A percentile compares a stretch with the other conserved stretches of the same genome.
Conservation (phyloP, 768 basidiomycete genomes). For the Lentinus tigrinus region DNA sequence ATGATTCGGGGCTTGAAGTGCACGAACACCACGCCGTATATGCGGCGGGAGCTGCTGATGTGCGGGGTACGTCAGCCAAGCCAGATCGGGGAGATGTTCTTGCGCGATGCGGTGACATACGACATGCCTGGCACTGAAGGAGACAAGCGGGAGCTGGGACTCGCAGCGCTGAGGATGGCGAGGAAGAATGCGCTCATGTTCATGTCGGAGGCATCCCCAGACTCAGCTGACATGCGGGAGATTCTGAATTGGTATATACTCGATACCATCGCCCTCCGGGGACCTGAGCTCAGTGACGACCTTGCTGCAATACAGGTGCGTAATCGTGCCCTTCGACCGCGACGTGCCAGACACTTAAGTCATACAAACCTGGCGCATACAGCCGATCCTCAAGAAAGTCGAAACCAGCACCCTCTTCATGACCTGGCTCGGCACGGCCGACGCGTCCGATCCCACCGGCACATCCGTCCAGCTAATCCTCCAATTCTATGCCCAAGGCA, state of each 20-base stretch:
- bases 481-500: too few relatives aligned
- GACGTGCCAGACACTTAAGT: too few relatives aligned
- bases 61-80: constrained; percentile 40
- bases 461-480: too few relatives aligned
- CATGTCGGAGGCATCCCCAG: constrained; percentile 55
- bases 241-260: constrained; percentile 59
- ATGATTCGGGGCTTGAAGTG: constrained; percentile 67
- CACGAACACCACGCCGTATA: constrained; percentile 51
- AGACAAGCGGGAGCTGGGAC: constrained; percentile 43
- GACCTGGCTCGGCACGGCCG: too few relatives aligned
- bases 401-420: too few relatives aligned
- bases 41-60: constrained; percentile 33
- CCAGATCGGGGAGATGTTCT: constrained; percentile 44
- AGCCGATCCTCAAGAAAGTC: too few relatives aligned
- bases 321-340: not conserved
- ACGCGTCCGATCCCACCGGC: too few relatives aligned
- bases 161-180: constrained; percentile 58
- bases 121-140: constrained; percentile 35
- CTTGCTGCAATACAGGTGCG: constrained; percentile 51
- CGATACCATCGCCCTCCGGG: constrained; percentile 49
- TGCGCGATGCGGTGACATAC: too few relatives aligned
- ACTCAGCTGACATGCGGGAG: constrained; percentile 56
- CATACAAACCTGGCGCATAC: too few relatives aligned
- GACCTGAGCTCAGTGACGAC: constrained; percentile 47
- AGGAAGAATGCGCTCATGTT: constrained; percentile 58